Evolutionary conservation across 345 rosid genomes (phyloP).

Genomic region (Ailanthus altissimus): DNA sequence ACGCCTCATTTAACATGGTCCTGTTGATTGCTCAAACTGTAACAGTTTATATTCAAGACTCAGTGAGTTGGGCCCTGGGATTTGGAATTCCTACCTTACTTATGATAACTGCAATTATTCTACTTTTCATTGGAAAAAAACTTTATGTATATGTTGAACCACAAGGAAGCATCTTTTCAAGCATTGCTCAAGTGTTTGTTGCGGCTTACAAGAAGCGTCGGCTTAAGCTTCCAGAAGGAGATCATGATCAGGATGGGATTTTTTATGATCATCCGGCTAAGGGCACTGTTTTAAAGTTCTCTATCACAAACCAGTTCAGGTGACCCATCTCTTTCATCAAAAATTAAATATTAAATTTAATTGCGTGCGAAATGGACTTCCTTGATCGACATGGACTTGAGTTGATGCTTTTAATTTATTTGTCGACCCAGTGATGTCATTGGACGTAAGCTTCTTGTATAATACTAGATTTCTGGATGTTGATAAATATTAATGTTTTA

Average conservation of each 20-base stretch:
- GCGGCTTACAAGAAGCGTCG: too few species aligned
- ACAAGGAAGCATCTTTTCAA: conserved; percentile 61
- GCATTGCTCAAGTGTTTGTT: conserved; percentile 60
- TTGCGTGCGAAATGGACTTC: too few species aligned
- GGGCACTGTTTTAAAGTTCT: conserved; percentile 45
- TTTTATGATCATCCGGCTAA: conserved; percentile 57
- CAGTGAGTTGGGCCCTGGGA: conserved; percentile 73
- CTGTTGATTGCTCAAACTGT: conserved; percentile 50
- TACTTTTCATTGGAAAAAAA: conserved; percentile 57
- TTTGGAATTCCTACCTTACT: conserved; percentile 69
- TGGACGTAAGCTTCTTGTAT: too few species aligned
- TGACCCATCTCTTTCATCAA: conserved; percentile 25
- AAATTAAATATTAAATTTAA: too few species aligned
- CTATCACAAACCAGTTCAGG: conserved; percentile 65
- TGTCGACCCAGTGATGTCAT: too few species aligned
- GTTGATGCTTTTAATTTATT: too few species aligned
- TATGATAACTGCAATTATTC: conserved; percentile 47
- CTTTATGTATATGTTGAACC: conserved; percentile 60
- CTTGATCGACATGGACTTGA: too few species aligned
- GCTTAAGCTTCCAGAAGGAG: conserved; percentile 29
- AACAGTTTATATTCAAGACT: conserved; percentile 68
- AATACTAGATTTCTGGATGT: too few species aligned
- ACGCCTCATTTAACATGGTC: conserved; percentile 56
- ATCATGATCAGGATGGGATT: conserved; percentile 16
- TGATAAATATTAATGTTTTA: too few species aligned